Evolutionary conservation across 2,329 filamentous ascomycete species (phyloP).

Genomic region (Aspergillus sp.): DNA sequence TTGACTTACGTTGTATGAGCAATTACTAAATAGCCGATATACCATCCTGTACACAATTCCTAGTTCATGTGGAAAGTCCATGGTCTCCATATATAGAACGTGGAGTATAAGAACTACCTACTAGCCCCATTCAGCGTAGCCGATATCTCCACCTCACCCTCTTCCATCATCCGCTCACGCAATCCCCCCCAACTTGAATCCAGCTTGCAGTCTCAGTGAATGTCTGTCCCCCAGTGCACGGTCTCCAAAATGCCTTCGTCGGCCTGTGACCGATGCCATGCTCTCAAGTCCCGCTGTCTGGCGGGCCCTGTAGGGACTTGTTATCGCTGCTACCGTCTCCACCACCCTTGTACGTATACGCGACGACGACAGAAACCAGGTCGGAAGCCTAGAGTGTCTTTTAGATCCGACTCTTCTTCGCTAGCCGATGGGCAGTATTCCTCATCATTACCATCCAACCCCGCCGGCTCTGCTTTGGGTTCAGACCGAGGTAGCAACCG

Average conservation of each 20-base stretch:
- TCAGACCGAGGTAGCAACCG: too few relatives aligned
- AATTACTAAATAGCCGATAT: too few relatives aligned
- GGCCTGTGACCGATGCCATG: conserved; percentile 2
- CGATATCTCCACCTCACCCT: too few relatives aligned
- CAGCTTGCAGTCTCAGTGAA: too few relatives aligned
- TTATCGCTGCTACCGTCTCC: conserved; percentile 4
- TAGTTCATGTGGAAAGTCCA: too few relatives aligned
- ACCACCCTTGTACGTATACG: background rate
- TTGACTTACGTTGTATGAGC: background rate
- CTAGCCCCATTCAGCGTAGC: too few relatives aligned
- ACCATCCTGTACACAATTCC: too few relatives aligned
- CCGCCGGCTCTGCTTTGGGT: background rate
- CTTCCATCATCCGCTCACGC: too few relatives aligned
- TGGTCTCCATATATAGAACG: too few relatives aligned
- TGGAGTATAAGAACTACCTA: too few relatives aligned
- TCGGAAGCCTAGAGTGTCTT: background rate
- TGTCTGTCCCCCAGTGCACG: too few relatives aligned
- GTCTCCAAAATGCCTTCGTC: background rate
- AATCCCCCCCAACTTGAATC: too few relatives aligned
- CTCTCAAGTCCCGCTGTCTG: background rate
- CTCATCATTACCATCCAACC: background rate
- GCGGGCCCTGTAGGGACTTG: background rate
- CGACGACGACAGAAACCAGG: conserved; percentile 1
- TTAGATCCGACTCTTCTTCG: background rate
- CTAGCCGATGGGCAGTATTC: background rate